Conservation (phyloP, 345 rosid species). For the Pistacia vera region DNA sequence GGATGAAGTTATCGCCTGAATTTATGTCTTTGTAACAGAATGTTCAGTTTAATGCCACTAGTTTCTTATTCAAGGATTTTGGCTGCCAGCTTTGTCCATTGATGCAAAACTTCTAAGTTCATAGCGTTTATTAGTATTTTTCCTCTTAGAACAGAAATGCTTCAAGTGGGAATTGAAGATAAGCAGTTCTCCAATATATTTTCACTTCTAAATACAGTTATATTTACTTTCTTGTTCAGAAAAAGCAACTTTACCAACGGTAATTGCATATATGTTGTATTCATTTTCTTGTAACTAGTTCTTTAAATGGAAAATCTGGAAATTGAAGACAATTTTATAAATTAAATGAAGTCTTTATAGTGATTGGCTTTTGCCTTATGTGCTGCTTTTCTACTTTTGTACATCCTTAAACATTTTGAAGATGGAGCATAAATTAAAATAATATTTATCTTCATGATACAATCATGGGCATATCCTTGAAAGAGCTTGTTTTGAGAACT, state of each 20-base stretch:
- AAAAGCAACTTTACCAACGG: no score
- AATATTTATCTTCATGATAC: neutral
- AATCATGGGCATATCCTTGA: neutral
- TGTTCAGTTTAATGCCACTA: neutral
- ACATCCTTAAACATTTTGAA: neutral
- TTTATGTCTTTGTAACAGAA: neutral
- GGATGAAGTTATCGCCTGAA: neutral
- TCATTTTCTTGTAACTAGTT: neutral
- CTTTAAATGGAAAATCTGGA: neutral
- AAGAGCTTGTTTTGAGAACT: neutral
- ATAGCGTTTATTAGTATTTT: neutral
- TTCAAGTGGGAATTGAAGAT: neutral
- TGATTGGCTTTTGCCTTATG: neutral
- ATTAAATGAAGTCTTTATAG: no score
- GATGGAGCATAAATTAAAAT: neutral
- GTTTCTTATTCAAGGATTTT: neutral
- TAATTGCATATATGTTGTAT: neutral
- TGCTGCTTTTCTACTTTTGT: neutral
- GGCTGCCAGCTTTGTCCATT: neutral
- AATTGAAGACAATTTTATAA: no score
- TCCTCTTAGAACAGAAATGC: neutral
- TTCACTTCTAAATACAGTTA: no score
- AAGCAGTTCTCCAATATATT: no score
- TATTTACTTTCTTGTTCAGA: no score
- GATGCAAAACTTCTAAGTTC: neutral